Evolutionary conservation across 306 rosid species (phyloP), one percentile per base, ranked within the genome.

Genomic region (Arachis hypogaea): DNA sequence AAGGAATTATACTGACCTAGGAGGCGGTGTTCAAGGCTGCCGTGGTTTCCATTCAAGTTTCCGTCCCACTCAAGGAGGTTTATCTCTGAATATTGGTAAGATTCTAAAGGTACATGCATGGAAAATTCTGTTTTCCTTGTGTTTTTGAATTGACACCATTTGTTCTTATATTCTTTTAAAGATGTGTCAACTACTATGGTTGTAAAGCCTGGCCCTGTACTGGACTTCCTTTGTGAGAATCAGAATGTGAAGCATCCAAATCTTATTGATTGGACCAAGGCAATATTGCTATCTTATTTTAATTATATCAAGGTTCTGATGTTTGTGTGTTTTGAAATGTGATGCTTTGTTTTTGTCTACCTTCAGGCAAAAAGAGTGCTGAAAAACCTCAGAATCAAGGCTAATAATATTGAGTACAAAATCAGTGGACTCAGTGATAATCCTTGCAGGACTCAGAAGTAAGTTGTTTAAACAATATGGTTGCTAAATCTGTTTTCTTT

Each of bases 41-140:
- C 71, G 80, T 33, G 88, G 90, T 57, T 84, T 81, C 66, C 90
- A 84, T 76, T 86, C 90, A 4, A 86, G 88, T 67, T 84, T 86
- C 66, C 50, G 73, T 45, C 75, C 73, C 47, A 86, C 90, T n/a
- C 81, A 83, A 78, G 77, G 74, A 40, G 90, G 90, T 11, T 55
- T 86, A 11, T 72, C 81, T 22, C 83, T 86, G 7, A 86, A 86
- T 7, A 62, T 81, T 50, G 89, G 89, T 77, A 70, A 80, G 77
- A 30, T 6, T 70, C 14, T 80, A 6, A 49, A 12, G 14, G 3
- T 6, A 6, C 12, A 60, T 9, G 22, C 59, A 42, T 46, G 40
- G 65, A 11, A 36, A 11, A 43, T 55, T 46, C 7, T 63, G 41
- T n/a, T 11, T 3, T 30, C 4, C 28, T 16, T 75, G 50, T 60